Percentiles rank a stretch among this genome's conserved stretches.
Evolutionary conservation across 2,329 filamentous ascomycete genomes (phyloP).

Genomic region (Basipetospora chlamydospora): DNA sequence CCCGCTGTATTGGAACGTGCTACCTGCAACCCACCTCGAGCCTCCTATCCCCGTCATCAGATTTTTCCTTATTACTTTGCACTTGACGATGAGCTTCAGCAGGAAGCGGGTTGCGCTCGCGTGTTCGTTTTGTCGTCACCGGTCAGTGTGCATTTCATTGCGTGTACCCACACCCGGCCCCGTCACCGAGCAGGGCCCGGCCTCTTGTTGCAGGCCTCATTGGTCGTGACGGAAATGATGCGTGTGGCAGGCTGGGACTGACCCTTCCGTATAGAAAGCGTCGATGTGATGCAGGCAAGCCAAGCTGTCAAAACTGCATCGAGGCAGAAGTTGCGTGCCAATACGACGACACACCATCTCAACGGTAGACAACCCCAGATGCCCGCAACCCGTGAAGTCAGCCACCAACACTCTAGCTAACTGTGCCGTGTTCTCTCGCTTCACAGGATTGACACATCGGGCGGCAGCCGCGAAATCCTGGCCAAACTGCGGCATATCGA

Average conservation of each 20-base stretch:
- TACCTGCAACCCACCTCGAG: no score
- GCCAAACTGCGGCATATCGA: slow-evolving; percentile 15
- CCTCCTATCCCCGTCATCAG: no score
- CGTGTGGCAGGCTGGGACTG: neutral
- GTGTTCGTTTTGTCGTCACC: slow-evolving; percentile 15
- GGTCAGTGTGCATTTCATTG: slow-evolving; percentile 8
- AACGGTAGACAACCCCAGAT: slow-evolving; percentile 12
- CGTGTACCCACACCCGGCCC: neutral
- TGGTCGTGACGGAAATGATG: neutral
- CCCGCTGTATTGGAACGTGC: no score
- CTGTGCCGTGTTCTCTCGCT: neutral
- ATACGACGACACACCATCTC: slow-evolving; percentile 15
- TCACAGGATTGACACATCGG: slow-evolving; percentile 15
- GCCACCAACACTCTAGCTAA: neutral
- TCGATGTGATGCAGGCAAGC: slow-evolving; percentile 14
- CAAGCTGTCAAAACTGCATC: slow-evolving; percentile 13
- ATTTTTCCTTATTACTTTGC: no score
- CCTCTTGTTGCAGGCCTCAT: neutral
- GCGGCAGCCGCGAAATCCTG: slow-evolving; percentile 15
- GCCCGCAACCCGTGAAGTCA: no score
- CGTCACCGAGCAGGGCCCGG: neutral
- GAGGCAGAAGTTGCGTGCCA: slow-evolving; percentile 14
- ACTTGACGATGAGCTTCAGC: slow-evolving; percentile 14
- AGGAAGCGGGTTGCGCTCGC: slow-evolving; percentile 15
- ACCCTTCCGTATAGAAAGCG: slow-evolving; percentile 12